Conservation (phyloP, 2,329 filamentous ascomycete genomes). For the Cladophialophora yegresii region DNA sequence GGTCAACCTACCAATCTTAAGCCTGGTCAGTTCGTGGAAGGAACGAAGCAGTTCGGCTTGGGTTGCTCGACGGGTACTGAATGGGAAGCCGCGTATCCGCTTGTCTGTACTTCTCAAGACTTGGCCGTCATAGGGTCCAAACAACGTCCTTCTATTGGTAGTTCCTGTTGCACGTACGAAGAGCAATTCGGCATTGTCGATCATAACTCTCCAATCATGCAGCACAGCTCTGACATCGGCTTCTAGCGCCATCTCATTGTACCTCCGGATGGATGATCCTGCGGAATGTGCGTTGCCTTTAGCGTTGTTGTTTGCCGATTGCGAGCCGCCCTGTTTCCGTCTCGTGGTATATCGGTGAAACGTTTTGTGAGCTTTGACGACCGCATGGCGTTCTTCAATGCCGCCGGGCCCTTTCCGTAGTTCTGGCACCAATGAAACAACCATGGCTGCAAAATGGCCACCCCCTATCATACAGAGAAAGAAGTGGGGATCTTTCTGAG, state of each 20-base stretch:
- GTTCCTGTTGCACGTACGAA: slow-evolving; percentile 88
- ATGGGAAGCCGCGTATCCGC: slow-evolving; percentile 83
- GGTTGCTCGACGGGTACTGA: slow-evolving; percentile 86
- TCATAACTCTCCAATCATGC: slow-evolving; percentile 78
- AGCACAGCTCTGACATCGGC: slow-evolving; percentile 85
- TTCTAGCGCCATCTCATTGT: slow-evolving; percentile 87
- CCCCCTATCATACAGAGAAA: slow-evolving; percentile 99
- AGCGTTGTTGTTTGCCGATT: slow-evolving; percentile 90
- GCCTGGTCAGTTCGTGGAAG: slow-evolving; percentile 87
- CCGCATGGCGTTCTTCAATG: slow-evolving; percentile 78
- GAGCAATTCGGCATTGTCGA: slow-evolving; percentile 79
- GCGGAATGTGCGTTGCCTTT: slow-evolving; percentile 94
- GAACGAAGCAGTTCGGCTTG: slow-evolving; percentile 92
- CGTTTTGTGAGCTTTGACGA: slow-evolving; percentile 91
- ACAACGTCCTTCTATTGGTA: slow-evolving; percentile 83
- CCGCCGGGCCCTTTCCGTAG: slow-evolving; percentile 68
- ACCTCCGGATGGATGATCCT: slow-evolving; percentile 82
- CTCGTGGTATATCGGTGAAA: slow-evolving; percentile 97
- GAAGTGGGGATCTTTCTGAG: slow-evolving; percentile 76
- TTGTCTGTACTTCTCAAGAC: slow-evolving; percentile 77
- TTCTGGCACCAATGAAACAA: slow-evolving; percentile 83
- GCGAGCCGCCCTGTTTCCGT: slow-evolving; percentile 91
- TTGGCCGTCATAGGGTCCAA: slow-evolving; percentile 87
- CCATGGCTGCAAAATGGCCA: slow-evolving; percentile 95
- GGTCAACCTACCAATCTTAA: slow-evolving; percentile 75